Base-by-base conservation (phyloP, 495 filamentous ascomycete species). In the Trichoderma parareesei region DNA sequence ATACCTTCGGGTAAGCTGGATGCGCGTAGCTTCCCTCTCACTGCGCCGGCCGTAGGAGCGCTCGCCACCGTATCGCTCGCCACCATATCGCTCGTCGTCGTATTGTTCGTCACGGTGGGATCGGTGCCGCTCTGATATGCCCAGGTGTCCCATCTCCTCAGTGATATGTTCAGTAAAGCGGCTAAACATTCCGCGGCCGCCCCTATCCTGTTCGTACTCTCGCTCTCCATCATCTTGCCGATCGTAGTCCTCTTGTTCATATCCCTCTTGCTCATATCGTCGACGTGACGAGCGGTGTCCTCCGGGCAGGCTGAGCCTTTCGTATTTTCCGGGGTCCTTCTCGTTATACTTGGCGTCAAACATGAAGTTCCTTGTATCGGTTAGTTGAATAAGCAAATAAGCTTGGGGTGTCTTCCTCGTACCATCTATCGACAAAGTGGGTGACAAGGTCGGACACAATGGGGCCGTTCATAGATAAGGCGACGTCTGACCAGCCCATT, bases 401-500 rank as follows among this genome's bases (percentile, higher is more conserved):
- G 10, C 3, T 43, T 8, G 27, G 53, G 1, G 18, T 35, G 2
- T 57, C 4, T 35, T n/a, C n/a, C 53, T 66, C 70, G 33, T 66
- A 81, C 93, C 93, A 98, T 65, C 93, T 80, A 67, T 96, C 86
- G 13, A 87, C 81, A 69, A 98, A 98, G 70, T 97, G 91, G 3
- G 81, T 79, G 20, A 84, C 80, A 18, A 98, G 77, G 71, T 91
- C 93, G 63, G 89, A 80, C 0, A 95, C 87, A 11, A 88, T 88
- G 0, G 89, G 89, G 0, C 93, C 93, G n/a, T 81, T 82, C 37
- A 98, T 69, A 65, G 88, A 91, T 40, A 98, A 77, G 38, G 90
- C 88, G 64, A 98, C 82, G 76, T 98, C 93, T 35, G 90, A 88
- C 92, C 92, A 97, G 10, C 93, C 93, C 91, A 98, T 97, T 61